Evolutionary conservation across 202 grass and related monocot genomes (phyloP).

Genomic region (Carex arenaria): DNA sequence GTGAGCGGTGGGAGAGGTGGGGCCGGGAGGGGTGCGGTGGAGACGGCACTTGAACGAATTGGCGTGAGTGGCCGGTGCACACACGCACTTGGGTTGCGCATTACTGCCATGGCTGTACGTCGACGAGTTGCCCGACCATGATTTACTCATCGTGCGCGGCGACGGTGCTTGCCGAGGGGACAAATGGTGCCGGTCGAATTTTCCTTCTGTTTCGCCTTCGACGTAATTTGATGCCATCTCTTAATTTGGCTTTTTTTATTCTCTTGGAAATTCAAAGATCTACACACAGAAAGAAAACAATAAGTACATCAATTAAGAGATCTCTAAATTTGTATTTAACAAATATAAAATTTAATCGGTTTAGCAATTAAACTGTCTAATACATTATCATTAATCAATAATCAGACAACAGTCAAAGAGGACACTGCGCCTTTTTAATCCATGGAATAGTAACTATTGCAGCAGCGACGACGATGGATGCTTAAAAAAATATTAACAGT

Average conservation of each 20-base stretch:
- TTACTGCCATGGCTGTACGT: slow-evolving; percentile 21
- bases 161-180: slow-evolving; percentile 36
- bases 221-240: slow-evolving; percentile 76
- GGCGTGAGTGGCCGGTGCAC: slow-evolving; percentile 68
- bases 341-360: too few relatives aligned
- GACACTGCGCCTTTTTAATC: background rate
- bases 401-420: background rate
- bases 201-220: slow-evolving; percentile 41
- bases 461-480: too few relatives aligned
- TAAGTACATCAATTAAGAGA: background rate
- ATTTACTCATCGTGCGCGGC: slow-evolving; percentile 37
- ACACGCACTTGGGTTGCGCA: slow-evolving; percentile 50
- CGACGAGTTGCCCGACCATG: slow-evolving; percentile 50
- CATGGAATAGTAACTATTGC: background rate
- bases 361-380: background rate
- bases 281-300: background rate
- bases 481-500: too few relatives aligned
- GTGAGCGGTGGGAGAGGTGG: slow-evolving; percentile 15
- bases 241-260: too few relatives aligned
- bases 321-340: background rate
- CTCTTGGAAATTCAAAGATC: background rate
- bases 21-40: slow-evolving; percentile 51
- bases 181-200: slow-evolving; percentile 39
- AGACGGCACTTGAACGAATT: slow-evolving; percentile 90
- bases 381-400: background rate